A percentile compares a stretch with the other conserved stretches of the same genome.
phyloP scores from a whole-genome alignment of 1,139 yeast genomes.

The Pichia sp. region DNA sequence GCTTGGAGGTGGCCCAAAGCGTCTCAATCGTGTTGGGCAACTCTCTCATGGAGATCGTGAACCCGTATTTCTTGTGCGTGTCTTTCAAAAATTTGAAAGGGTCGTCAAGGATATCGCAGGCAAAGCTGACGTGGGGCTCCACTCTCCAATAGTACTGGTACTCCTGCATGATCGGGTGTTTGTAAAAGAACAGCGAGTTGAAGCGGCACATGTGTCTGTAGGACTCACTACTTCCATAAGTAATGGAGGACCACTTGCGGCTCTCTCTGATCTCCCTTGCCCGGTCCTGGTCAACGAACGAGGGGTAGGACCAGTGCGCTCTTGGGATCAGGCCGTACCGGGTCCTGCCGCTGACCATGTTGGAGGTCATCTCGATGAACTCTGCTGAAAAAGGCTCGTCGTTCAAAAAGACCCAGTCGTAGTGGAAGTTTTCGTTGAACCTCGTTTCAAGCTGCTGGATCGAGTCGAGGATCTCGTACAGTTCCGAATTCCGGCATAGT shows the following conservation, averaged over 20 bases:
- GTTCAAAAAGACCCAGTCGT: slow-evolving; percentile 60
- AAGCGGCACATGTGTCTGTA: slow-evolving; percentile 64
- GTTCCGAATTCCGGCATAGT: slow-evolving; percentile 50
- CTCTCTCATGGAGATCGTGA: slow-evolving; percentile 53
- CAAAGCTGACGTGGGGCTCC: slow-evolving; percentile 52
- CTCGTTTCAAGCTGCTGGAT: slow-evolving; percentile 50
- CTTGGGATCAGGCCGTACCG: slow-evolving; percentile 60
- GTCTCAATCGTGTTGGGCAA: slow-evolving; percentile 47
- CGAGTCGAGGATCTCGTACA: slow-evolving; percentile 43
- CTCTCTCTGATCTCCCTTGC: slow-evolving; percentile 50
- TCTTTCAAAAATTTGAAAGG: slow-evolving; percentile 51
- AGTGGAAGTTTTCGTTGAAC: slow-evolving; percentile 48
- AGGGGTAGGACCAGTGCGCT: slow-evolving; percentile 74
- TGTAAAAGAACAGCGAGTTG: slow-evolving; percentile 52
- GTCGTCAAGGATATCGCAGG: slow-evolving; percentile 53
- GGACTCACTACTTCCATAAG: slow-evolving; percentile 53
- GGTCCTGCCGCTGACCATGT: slow-evolving; percentile 54
- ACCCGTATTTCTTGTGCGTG: slow-evolving; percentile 49
- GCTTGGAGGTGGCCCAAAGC: slow-evolving; percentile 38
- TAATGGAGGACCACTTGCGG: slow-evolving; percentile 42
- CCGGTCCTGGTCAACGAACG: slow-evolving; percentile 52
- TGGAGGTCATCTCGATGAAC: slow-evolving; percentile 42
- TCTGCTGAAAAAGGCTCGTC: slow-evolving; percentile 49
- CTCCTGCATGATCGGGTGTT: slow-evolving; percentile 35
- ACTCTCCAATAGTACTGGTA: slow-evolving; percentile 53